These are phyloP conservation scores for Prunus armeniaca DNA, from an alignment of 306 rosid genomes.

Conservation along the genomic window DNA sequence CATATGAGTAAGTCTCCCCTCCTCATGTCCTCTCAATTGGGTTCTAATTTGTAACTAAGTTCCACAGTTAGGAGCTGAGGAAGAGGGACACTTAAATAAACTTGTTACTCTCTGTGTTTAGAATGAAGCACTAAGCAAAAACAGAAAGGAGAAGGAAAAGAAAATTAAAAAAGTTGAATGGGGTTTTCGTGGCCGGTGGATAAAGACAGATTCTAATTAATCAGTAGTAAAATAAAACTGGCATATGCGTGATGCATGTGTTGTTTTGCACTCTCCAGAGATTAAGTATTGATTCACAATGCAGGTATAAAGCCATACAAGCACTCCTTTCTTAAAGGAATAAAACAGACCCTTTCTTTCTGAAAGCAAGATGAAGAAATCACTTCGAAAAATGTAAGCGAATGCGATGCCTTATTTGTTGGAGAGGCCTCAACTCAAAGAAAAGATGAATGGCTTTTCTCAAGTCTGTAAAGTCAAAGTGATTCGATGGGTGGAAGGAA, in stretches of 20 bases:
- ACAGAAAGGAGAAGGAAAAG: not conserved
- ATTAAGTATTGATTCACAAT: not conserved
- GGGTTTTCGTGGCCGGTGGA: not conserved
- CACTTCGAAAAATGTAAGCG: no score
- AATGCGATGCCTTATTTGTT: no score
- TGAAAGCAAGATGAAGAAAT: no score
- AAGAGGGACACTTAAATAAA: not conserved
- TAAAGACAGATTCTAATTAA: not conserved
- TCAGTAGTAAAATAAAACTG: not conserved
- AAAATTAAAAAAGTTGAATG: not conserved
- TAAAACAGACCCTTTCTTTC: no score
- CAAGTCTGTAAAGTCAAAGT: no score
- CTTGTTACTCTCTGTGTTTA: not conserved
- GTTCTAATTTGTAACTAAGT: not conserved
- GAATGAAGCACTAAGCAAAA: not conserved
- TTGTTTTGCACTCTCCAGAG: no score
- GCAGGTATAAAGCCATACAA: not conserved
- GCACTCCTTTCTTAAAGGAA: not conserved
- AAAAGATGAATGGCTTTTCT: no score
- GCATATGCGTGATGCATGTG: not conserved
- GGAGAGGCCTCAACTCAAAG: no score
- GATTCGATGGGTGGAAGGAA: no score
- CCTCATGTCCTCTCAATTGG: slow-evolving; percentile 24
- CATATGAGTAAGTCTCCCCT: slow-evolving; percentile 7
- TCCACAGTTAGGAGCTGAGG: not conserved